Conservation (phyloP, 2,329 filamentous ascomycete species). For the Hypoxylon sp. region DNA sequence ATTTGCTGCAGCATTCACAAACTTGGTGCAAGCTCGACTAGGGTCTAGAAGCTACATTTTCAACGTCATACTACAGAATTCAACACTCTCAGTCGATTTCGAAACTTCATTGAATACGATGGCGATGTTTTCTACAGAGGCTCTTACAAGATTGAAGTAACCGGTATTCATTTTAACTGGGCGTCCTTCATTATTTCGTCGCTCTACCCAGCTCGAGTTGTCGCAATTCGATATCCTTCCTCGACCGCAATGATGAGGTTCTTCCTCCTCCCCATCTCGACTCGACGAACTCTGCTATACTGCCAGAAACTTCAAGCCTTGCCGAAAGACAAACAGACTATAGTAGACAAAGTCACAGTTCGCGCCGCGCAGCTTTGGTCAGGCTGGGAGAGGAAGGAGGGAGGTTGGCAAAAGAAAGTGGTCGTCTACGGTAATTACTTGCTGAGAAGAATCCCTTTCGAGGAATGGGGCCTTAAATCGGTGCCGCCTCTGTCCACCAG, state of each 20-base stretch:
- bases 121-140: slow-evolving; percentile 23
- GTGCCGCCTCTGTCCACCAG: slow-evolving; percentile 83
- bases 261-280: slow-evolving; percentile 93
- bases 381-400: slow-evolving; percentile 85
- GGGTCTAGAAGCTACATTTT: slow-evolving; percentile 29
- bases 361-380: slow-evolving; percentile 85
- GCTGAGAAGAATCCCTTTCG: slow-evolving; percentile 88
- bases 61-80: slow-evolving; percentile 32
- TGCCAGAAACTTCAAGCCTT: slow-evolving; percentile 79
- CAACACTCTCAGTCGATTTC: neutral
- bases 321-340: slow-evolving; percentile 64
- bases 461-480: slow-evolving; percentile 98
- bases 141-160: slow-evolving; percentile 26
- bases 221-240: slow-evolving; percentile 14
- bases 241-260: slow-evolving; percentile 77
- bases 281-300: slow-evolving; percentile 90
- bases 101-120: slow-evolving; percentile 13
- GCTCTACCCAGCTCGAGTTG: neutral
- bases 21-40: slow-evolving; percentile 24
- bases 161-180: slow-evolving; percentile 11
- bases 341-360: slow-evolving; percentile 76
- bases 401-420: slow-evolving; percentile 88
- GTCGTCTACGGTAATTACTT: slow-evolving; percentile 89
- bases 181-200: slow-evolving; percentile 2
- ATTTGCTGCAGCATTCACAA: slow-evolving; percentile 28